These are phyloP conservation scores for Saccharomyces paradoxus DNA, from an alignment of 805 yeast genomes.

Conservation along the genomic window DNA sequence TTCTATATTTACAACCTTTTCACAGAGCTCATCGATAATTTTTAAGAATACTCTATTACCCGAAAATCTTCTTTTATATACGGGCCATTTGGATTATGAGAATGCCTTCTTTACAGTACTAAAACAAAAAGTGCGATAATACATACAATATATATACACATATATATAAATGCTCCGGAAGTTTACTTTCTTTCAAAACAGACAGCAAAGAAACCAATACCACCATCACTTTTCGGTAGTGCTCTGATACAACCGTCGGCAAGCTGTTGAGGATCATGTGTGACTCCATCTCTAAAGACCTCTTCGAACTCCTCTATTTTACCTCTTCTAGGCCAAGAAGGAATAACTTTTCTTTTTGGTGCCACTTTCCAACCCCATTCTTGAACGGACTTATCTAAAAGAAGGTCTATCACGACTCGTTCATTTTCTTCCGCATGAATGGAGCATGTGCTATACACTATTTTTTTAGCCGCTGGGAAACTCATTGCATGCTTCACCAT, in stretches of 20 bases:
- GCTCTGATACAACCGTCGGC: constrained; percentile 88
- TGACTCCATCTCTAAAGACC: constrained; percentile 36
- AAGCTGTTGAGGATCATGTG: constrained; percentile 41
- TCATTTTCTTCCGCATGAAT: constrained; percentile 92
- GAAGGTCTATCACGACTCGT: constrained; percentile 72
- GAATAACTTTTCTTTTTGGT: constrained; percentile 54
- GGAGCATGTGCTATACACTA: constrained; percentile 94
- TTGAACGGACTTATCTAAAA: constrained; percentile 57
- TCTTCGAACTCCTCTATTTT: constrained; percentile 55
- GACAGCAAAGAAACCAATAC: constrained; percentile 98
- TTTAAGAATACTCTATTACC: not conserved
- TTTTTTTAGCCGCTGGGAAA: constrained; percentile 67
- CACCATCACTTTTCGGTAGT: constrained; percentile 83
- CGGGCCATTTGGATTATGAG: not conserved
- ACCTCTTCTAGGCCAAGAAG: constrained; percentile 85
- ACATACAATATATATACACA: not conserved
- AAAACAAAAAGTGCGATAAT: not conserved
- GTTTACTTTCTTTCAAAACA: constrained; percentile 54
- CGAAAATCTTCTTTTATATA: not conserved
- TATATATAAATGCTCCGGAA: not conserved
- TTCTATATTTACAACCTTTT: not conserved
- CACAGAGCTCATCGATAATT: not conserved
- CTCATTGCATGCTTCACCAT: constrained; percentile 82
- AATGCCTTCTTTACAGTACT: not conserved
- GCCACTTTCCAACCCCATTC: constrained; percentile 69